These are phyloP conservation scores for Kuraishia ogatae DNA, from an alignment of 805 yeast genomes.

Conservation along the genomic window DNA sequence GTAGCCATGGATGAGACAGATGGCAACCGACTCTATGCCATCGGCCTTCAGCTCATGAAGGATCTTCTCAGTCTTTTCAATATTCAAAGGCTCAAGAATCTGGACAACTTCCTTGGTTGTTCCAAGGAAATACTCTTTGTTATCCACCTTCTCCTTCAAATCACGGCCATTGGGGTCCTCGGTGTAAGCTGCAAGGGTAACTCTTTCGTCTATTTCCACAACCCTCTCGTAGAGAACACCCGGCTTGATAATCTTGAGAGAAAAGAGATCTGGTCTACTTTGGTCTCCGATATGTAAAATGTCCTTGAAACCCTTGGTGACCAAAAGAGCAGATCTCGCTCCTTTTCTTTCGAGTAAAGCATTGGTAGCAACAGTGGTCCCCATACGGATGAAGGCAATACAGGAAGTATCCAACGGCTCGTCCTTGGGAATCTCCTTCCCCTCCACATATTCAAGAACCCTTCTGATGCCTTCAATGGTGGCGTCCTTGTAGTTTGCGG, in stretches of 20 bases:
- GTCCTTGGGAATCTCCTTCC: slow-evolving; percentile 47
- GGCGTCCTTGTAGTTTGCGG: slow-evolving; percentile 81
- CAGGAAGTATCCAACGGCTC: slow-evolving; percentile 50
- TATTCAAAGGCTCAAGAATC: slow-evolving; percentile 25
- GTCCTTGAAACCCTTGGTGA: slow-evolving; percentile 88
- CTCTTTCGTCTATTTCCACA: slow-evolving; percentile 82
- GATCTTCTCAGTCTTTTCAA: slow-evolving; percentile 12
- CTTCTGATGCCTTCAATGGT: slow-evolving; percentile 88
- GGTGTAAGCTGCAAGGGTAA: slow-evolving; percentile 71
- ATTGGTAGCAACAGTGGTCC: slow-evolving; percentile 94
- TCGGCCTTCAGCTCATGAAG: slow-evolving; percentile 13
- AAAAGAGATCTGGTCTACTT: slow-evolving; percentile 85
- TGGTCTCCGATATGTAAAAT: slow-evolving; percentile 82
- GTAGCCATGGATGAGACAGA: slow-evolving; percentile 28
- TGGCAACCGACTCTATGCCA: slow-evolving; percentile 25
- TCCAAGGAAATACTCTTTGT: slow-evolving; percentile 21
- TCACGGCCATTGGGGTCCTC: slow-evolving; percentile 59
- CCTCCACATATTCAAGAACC: slow-evolving; percentile 53
- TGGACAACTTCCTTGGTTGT: slow-evolving; percentile 30
- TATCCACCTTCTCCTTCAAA: slow-evolving; percentile 16
- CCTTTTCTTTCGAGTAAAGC: slow-evolving; percentile 92
- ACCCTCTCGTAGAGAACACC: slow-evolving; percentile 67
- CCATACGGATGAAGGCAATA: slow-evolving; percentile 73
- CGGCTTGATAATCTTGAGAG: slow-evolving; percentile 65
- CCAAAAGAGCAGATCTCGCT: slow-evolving; percentile 74